A percentile compares a stretch with the other conserved stretches of the same genome.
Evolutionary conservation across 2,329 filamentous ascomycete species (phyloP).

Genomic region (Stylonectria norvegica): DNA sequence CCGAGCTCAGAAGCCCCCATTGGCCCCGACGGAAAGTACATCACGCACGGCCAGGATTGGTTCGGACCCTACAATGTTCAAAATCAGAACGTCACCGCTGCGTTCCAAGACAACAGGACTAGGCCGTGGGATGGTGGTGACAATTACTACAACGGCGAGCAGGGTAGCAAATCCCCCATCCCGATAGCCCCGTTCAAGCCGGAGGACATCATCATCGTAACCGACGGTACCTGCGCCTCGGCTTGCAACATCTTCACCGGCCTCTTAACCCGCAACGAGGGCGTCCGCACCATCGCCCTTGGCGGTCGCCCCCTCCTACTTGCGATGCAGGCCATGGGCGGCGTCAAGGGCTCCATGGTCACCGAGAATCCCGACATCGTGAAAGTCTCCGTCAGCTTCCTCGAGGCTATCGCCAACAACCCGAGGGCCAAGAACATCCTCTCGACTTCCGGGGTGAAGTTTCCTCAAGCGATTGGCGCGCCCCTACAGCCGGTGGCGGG

Average conservation of each 20-base stretch:
- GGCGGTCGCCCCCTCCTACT: conserved; percentile 55
- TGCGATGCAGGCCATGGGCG: conserved; percentile 62
- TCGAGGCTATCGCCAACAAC: conserved; percentile 11
- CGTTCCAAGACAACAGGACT: conserved; percentile 16
- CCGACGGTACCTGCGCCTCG: conserved; percentile 23
- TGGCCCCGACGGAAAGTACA: conserved; percentile 5
- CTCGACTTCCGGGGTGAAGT: conserved; percentile 8
- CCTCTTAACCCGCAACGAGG: conserved; percentile 33
- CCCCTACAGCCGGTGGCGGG: conserved; percentile 24
- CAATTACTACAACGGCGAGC: conserved; percentile 18
- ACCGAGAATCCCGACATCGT: conserved; percentile 14
- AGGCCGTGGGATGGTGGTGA: conserved; percentile 9
- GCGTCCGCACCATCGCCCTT: conserved; percentile 42
- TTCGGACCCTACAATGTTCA: conserved; percentile 21
- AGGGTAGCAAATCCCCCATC: conserved; percentile 13
- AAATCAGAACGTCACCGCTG: conserved; percentile 19
- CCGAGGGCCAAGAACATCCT: conserved; percentile 8
- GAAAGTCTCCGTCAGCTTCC: conserved; percentile 3
- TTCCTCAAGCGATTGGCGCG: conserved; percentile 13
- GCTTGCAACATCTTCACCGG: conserved; percentile 26
- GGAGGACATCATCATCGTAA: conserved; percentile 23
- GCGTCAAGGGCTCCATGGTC: conserved; percentile 53
- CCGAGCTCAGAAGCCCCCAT: conserved; percentile 13
- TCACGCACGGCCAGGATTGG: conserved; percentile 19
- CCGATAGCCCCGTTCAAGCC: conserved; percentile 20